Conservation (phyloP, 768 basidiomycete species). For the Amanita rubescens region DNA sequence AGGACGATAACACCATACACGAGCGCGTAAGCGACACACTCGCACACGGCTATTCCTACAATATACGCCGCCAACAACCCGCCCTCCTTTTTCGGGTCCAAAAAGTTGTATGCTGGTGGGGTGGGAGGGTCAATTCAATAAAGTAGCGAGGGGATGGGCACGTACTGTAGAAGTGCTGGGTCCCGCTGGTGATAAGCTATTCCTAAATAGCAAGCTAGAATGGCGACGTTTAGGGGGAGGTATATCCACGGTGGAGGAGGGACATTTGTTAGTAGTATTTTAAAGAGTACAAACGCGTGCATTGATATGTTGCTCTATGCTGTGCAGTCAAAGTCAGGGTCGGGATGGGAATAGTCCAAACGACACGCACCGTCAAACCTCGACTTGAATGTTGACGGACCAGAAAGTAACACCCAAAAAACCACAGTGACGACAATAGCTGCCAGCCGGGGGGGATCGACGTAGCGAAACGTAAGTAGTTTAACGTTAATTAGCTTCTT, state of each 20-base stretch:
- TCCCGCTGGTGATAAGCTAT: slow-evolving; percentile 58
- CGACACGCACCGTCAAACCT: slow-evolving; percentile 32
- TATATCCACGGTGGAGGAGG: slow-evolving; percentile 47
- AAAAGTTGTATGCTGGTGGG: too few species aligned
- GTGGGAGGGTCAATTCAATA: too few species aligned
- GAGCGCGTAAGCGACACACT: too few species aligned
- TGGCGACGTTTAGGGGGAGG: too few species aligned
- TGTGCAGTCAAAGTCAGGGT: not conserved
- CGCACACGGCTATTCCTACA: too few species aligned
- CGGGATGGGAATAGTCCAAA: not conserved
- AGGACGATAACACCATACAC: too few species aligned
- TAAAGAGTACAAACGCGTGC: slow-evolving; percentile 63
- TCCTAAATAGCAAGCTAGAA: slow-evolving; percentile 52
- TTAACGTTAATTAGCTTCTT: too few species aligned
- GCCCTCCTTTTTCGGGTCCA: too few species aligned
- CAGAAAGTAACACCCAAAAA: slow-evolving; percentile 59
- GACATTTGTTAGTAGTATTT: slow-evolving; percentile 40
- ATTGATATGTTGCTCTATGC: slow-evolving; percentile 54
- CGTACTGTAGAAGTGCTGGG: slow-evolving; percentile 62
- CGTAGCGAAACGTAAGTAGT: too few species aligned
- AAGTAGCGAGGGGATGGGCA: too few species aligned
- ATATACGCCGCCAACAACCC: too few species aligned
- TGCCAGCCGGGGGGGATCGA: slow-evolving; percentile 18
- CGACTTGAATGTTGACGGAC: slow-evolving; percentile 32
- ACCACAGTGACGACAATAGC: slow-evolving; percentile 60